Evolutionary conservation across 2,329 filamentous ascomycete genomes (phyloP), one percentile per base, ranked within the genome.

Genomic region (Botrytis tulipae): DNA sequence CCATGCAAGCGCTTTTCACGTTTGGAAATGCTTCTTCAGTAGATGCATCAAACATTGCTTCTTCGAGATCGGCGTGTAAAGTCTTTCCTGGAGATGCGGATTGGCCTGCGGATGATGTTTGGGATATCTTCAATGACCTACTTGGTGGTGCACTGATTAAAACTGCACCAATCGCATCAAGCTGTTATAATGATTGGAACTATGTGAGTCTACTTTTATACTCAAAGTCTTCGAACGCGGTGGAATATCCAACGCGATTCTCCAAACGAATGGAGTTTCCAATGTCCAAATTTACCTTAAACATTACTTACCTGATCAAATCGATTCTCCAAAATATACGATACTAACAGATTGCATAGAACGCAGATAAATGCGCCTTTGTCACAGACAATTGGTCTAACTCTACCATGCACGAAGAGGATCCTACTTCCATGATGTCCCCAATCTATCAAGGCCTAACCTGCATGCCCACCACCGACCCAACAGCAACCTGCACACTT

Each of bases 21-120:
- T 63, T 71, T 51, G 69, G 44, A 12, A n/a, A 71, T 66, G 42
- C 62, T 48, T 66, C 62, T 46, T 32, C 57, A 6, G 32, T 44
- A 54, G 44, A 72, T 57, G 61, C 35, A 67, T 57, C 59, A 51
- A 61, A 18, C 22, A 51, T 69, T 40, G 32, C 32, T 8, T 25
- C 46, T 12, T 69, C 48, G 5, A 29, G 32, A 42, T 69, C 46
- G 32, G 20, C 51, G 12, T 79, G 77, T 72, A 79, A 79, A 67
- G 40, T 71, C 14, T 76, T 75, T 35, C 78, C 77, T 8, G 76
- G 76, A 12, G 76, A 79, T 35, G 16, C 42, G 1, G n/a, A 79
- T 61, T 89, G 87, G 87, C 88, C 87, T 0, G 83, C 83, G 0
- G 73, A 82, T n/a, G 75, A 80, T 0, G 79, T 79, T 10, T 89